Evolutionary conservation across 2,329 filamentous ascomycete species (phyloP), one percentile per base, ranked within the genome.

Genomic region (Pyrenophora teres): DNA sequence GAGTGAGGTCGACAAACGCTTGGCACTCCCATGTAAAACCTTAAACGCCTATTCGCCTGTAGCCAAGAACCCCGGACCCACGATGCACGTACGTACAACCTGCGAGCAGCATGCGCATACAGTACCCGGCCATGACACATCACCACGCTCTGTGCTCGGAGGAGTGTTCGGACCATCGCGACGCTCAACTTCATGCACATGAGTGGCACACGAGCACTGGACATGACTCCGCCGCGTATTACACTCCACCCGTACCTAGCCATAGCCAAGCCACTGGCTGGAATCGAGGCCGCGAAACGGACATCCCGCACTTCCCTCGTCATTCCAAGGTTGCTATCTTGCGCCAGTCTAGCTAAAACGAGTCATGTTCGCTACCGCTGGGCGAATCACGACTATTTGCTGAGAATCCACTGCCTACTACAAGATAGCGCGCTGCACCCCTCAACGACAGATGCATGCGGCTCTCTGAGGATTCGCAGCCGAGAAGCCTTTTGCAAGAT

Each of bases 321-420:
- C 59, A 60, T 56, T 15, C 15, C 15, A 15, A 15, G 15, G 15
- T 15, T 39, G 54, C 23, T 43, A 52, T 56, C 49, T 59, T 57
- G 51, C 53, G 27, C 44, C 36, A 40, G 38, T 13, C 63, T 68
- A 64, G 49, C 67, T 54, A 38, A 40, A 65, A 62, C 41, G 25
- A 54, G 64, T 21, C 30, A 53, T 52, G 18, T 43, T 35, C 23
- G 44, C 44, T 40, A 12, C 32, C 25, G 5, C 39, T 53, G 7
- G 38, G 50, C 66, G 56, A 69, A 70, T 70, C 63, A 69, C 33
- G 53, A 65, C 60, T 50, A 64, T 67, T 60, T 56, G 42, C 50
- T 50, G 47, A 41, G 33, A 42, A 35, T 42, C 43, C 46, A 56
- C 54, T 61, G 58, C 61, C 57, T 48, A 41, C 38, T 50, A 41